Base-by-base conservation (phyloP, 345 rosid species). In the Heritiera fomes region DNA sequence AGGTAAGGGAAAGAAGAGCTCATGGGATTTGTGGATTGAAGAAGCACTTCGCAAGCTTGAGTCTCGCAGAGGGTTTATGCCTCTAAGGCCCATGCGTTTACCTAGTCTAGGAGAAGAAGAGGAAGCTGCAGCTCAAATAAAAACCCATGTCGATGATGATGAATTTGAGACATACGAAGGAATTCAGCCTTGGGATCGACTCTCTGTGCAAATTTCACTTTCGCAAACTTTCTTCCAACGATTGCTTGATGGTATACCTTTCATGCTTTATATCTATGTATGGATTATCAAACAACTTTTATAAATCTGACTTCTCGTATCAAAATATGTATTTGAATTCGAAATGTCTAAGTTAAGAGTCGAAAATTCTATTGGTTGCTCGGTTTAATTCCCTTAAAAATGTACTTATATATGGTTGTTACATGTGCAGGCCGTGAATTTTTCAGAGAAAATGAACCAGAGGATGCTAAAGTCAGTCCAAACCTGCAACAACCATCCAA, bases 1-100 rank as follows among this genome's bases (percentile, higher is more conserved):
- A 13, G 1, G 23, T 3, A 11, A 1, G 34, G 53, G 28, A 34
- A 68, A 45, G 38, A 68, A 45, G 53, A 68, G 55, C 3, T 20
- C 18, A 45, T 68, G 73, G 73, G 73, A 68, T 45, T 20, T 68
- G 10, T 68, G 34, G 73, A 20, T 68, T 2, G 73, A 68, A 68
- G 18, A 68, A 45, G 34, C 10, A 20, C 1, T 68, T 20, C 6
- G 38, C 55, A 68, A 20, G 18, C 53, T 68, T 11, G 55, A 68
- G 0, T 46, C 34, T 45, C 8, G 3, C 53, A 20, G 2, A 11
- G 0, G 12, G 73, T 68, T 68, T 13, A 20, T 3, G 7, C 55
- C 73, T 10, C 38, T 68, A 2, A 45, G 73, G 6, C 73, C 73
- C 5, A 68, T 68, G 73, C 55, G 18, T 8, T 3, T 45, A 23